Evolutionary conservation across 441 rosid species (phyloP).

Genomic region (Gossypium trilobum): DNA sequence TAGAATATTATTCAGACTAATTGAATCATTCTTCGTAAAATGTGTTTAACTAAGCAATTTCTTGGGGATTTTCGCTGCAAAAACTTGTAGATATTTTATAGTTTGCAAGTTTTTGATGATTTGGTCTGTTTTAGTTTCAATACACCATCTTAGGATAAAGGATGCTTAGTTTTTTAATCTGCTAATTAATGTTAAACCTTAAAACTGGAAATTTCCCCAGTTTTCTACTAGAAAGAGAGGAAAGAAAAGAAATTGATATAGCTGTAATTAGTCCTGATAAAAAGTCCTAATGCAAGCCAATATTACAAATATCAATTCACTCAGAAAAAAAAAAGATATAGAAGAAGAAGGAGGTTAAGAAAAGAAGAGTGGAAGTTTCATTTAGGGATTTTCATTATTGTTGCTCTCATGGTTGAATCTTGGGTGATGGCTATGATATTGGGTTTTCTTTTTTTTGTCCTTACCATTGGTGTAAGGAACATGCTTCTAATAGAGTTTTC

Average conservation of each 20-base stretch:
- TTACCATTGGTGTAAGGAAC: not conserved
- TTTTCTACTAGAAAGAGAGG: not conserved
- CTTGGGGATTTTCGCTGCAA: not conserved
- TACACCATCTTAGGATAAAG: not conserved
- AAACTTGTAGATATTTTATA: not conserved
- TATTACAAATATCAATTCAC: no score
- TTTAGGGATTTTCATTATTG: not conserved
- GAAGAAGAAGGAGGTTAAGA: no score
- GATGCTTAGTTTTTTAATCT: not conserved
- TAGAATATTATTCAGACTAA: not conserved
- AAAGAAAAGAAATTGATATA: not conserved
- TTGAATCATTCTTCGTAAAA: not conserved
- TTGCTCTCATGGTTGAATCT: not conserved
- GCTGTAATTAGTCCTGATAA: not conserved
- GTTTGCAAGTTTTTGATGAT: not conserved
- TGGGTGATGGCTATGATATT: not conserved
- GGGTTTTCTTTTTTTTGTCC: not conserved
- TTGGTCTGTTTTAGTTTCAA: not conserved
- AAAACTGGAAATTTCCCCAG: not conserved
- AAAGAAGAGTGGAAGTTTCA: not conserved
- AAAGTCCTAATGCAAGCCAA: not conserved
- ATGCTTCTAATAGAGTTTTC: slow-evolving; percentile 4
- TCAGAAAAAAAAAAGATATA: no score
- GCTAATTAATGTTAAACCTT: not conserved
- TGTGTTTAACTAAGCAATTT: slow-evolving; percentile 1